These are phyloP conservation scores for Porphyrellus cyaneotinctus DNA, from an alignment of 768 basidiomycete species.

Conservation along the genomic window DNA sequence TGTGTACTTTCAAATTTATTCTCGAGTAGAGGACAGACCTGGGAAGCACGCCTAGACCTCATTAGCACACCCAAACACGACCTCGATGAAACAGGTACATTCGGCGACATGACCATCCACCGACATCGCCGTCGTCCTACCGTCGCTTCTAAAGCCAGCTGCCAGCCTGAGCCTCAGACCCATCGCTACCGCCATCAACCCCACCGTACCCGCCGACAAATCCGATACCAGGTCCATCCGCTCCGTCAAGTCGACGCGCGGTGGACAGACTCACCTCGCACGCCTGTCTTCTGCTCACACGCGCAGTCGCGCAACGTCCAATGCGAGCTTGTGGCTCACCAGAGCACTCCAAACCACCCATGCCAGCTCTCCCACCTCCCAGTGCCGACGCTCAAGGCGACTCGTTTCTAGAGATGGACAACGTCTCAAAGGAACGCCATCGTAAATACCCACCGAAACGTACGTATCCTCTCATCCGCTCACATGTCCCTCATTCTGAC, in stretches of 20 bases:
- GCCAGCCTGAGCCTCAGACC: background rate
- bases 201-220: background rate
- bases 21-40: no score
- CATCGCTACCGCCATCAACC: background rate
- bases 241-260: constrained; percentile 24
- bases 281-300: constrained; percentile 61
- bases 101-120: constrained; percentile 24
- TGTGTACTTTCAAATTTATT: no score
- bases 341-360: constrained; percentile 31
- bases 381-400: constrained; percentile 5
- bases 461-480: background rate
- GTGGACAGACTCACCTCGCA: constrained; percentile 33
- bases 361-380: constrained; percentile 23
- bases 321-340: constrained; percentile 63
- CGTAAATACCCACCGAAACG: constrained; percentile 21
- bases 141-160: constrained; percentile 34
- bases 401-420: constrained; percentile 36
- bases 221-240: constrained; percentile 25
- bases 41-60: constrained; percentile 6
- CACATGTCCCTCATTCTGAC: constrained; percentile 45
- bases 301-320: constrained; percentile 60
- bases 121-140: constrained; percentile 34
- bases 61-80: constrained; percentile 10
- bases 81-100: constrained; percentile 25
- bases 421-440: constrained; percentile 31